Percentiles rank a stretch among this genome's conserved stretches.
phyloP scores from a whole-genome alignment of 139 green algal genomes.

The Micractinium sp. region DNA sequence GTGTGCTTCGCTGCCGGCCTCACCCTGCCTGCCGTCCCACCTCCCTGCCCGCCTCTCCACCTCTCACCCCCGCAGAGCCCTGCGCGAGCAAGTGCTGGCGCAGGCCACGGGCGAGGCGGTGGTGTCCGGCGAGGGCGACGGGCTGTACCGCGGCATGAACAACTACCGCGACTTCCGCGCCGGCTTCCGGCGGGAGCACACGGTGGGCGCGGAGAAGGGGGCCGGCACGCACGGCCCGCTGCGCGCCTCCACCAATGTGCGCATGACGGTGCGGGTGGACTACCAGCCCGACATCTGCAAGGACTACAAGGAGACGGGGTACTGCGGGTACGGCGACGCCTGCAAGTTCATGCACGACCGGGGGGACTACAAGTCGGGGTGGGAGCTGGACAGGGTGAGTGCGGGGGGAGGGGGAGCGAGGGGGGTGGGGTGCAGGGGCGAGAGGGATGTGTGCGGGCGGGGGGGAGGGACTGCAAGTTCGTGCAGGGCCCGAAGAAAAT shows the following conservation, averaged over 20 bases:
- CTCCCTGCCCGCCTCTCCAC: not conserved
- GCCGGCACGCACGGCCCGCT: slow-evolving; percentile 85
- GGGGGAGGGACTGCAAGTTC: no score
- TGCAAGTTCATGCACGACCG: slow-evolving; percentile 99
- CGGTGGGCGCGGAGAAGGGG: slow-evolving; percentile 70
- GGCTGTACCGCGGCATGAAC: slow-evolving; percentile 82
- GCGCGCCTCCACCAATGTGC: slow-evolving; percentile 74
- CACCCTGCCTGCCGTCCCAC: not conserved
- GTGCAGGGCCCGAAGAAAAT: no score
- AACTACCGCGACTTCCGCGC: slow-evolving; percentile 82
- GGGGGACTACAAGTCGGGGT: slow-evolving; percentile 98
- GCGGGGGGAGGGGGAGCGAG: not conserved
- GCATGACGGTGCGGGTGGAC: slow-evolving; percentile 85
- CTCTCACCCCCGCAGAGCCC: slow-evolving; percentile 47
- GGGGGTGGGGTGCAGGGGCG: no score
- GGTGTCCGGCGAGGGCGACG: slow-evolving; percentile 44
- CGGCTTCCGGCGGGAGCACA: slow-evolving; percentile 73
- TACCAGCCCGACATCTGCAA: slow-evolving; percentile 99
- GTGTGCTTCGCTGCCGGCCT: not conserved
- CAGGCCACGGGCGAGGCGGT: slow-evolving; percentile 35
- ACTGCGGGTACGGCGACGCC: slow-evolving; percentile 95
- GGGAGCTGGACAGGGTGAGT: slow-evolving; percentile 85
- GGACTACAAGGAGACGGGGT: slow-evolving; percentile 97
- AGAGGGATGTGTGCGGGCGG: no score
- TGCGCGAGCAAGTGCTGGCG: slow-evolving; percentile 65